These are phyloP conservation scores for Hyphopichia khmerensis DNA, from an alignment of 1,139 yeast genomes.

Conservation along the genomic window DNA sequence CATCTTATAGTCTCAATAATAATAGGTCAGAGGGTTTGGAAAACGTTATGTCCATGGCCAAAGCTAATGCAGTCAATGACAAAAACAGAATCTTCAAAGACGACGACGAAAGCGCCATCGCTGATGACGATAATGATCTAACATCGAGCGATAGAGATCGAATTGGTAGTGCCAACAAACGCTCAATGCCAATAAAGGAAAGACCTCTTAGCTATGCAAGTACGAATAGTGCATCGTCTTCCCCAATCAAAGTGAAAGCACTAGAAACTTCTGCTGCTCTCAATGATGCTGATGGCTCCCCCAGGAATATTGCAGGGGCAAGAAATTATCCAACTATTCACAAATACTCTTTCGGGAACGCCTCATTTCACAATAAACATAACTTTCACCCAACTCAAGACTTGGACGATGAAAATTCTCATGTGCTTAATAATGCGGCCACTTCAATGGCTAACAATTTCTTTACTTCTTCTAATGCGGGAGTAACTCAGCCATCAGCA, in stretches of 20 bases:
- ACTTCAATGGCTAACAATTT: conserved; percentile 6
- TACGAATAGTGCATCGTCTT: background rate
- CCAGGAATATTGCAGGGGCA: background rate
- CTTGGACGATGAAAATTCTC: conserved; percentile 38
- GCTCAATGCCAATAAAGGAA: background rate
- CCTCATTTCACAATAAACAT: background rate
- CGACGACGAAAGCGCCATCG: conserved; percentile 16
- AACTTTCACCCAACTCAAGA: conserved; percentile 17
- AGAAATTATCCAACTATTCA: background rate
- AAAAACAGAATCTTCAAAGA: background rate
- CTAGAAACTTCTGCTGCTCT: background rate
- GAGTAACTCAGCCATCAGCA: background rate
- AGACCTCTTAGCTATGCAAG: background rate
- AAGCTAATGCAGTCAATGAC: background rate
- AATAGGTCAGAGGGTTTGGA: conserved; percentile 10
- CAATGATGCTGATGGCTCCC: background rate
- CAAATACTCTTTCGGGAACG: conserved; percentile 1
- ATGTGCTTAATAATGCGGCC: conserved; percentile 36
- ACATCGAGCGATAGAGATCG: background rate
- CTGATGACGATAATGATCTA: conserved; percentile 13
- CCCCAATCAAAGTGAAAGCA: background rate
- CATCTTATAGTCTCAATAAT: conserved; percentile 24
- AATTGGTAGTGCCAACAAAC: background rate
- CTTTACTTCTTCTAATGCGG: conserved; percentile 6
- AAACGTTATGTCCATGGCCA: conserved; percentile 16